Evolutionary conservation across 306 rosid genomes (phyloP).

Genomic region (Cajanus cajan): DNA sequence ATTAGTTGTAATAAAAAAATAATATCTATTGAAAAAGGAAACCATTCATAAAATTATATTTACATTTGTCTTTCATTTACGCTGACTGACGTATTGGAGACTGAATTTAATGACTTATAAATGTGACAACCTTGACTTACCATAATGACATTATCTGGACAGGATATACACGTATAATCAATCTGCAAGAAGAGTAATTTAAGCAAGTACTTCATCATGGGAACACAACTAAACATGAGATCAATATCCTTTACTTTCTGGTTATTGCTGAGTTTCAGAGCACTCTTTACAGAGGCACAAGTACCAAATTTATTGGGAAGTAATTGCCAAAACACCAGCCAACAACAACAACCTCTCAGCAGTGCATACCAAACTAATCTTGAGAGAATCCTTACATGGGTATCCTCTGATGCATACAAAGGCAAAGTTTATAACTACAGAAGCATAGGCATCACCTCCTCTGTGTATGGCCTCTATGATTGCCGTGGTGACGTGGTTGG

Average conservation of each 20-base stretch:
- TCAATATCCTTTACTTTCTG: background rate
- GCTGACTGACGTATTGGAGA: no score
- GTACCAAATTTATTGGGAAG: background rate
- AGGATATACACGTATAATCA: no score
- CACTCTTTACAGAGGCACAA: background rate
- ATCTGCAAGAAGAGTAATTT: no score
- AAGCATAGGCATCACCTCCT: background rate
- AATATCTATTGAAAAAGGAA: no score
- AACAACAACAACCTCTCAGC: background rate
- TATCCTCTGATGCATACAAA: background rate
- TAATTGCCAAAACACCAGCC: background rate
- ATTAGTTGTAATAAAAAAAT: no score
- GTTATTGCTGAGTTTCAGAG: background rate
- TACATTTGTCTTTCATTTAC: no score
- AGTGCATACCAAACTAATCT: background rate
- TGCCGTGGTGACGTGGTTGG: constrained; percentile 5
- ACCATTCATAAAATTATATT: no score
- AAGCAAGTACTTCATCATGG: background rate
- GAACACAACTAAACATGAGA: background rate
- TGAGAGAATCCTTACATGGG: background rate
- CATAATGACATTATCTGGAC: no score
- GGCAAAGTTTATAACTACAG: constrained; percentile 21
- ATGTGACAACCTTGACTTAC: no score
- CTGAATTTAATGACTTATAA: no score
- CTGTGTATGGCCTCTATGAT: constrained; percentile 18